Base-by-base conservation (phyloP, 2,329 filamentous ascomycete species). In the Penicillium hordei region DNA sequence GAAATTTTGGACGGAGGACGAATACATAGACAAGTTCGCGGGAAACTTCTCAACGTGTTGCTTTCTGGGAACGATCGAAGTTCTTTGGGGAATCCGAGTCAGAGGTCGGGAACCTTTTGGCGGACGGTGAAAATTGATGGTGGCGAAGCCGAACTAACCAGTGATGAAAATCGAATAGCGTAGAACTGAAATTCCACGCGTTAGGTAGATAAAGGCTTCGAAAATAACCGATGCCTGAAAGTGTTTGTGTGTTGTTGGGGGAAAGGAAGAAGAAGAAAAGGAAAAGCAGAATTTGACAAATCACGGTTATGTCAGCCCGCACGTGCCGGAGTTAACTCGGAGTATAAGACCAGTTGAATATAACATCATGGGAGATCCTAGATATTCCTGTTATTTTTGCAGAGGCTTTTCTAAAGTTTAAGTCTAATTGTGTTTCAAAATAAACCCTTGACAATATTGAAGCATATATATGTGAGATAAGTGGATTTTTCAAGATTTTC, bases 1-100 rank as follows among this genome's bases (percentile, higher is more conserved):
- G 87, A 91, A 92, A 88, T 91, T 87, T 89, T 90, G 86, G 86
- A 86, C 86, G 87, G 89, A 89, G 90, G 91, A 89, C 91, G 92
- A 92, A 96, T 96, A 96, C 92, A 96, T 96, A 95, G 90, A 96
- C 91, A 89, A 82, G 68, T 75, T 71, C 69, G 72, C 75, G 64
- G 66, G 46, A 61, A 63, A 66, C 63, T 65, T 62, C 65, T 65
- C 64, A 65, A 66, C 69, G 58, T 65, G 65, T 68, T 69, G 70
- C 68, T 74, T 72, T 74, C 70, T 73, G 70, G 69, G 72, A 72
- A 69, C 65, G 70, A 71, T 61, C 55, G 55, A 60, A 57, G 62
- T 71, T 72, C 61, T 71, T 66, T 63, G 64, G 55, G 45, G 56
- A 62, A 60, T 57, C 60, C 65, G 63, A 63, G 60, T 65, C 57